Evolutionary conservation across 768 basidiomycete genomes (phyloP).

Genomic region (Suillus americanus): DNA sequence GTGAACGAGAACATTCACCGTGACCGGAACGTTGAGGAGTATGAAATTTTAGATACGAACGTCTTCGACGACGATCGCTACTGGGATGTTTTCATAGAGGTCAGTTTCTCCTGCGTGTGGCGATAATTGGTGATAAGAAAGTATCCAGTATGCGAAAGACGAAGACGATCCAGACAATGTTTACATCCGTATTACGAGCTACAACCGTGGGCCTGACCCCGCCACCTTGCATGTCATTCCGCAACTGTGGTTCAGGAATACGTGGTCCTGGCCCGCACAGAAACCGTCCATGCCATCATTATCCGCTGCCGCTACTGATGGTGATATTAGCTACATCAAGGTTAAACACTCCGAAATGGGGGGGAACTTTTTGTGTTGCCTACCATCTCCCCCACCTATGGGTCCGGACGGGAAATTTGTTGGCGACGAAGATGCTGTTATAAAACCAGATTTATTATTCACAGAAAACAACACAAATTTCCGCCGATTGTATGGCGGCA

Average conservation of each 20-base stretch:
- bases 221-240: slow-evolving; percentile 94
- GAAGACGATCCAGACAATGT: slow-evolving; percentile 86
- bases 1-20: slow-evolving; percentile 82
- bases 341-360: slow-evolving; percentile 75
- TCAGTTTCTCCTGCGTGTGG: slow-evolving; percentile 35
- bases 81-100: slow-evolving; percentile 99
- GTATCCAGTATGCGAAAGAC: slow-evolving; percentile 89
- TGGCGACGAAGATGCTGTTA: slow-evolving; percentile 58
- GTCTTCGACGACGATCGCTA: slow-evolving; percentile 90
- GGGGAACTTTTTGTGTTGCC: slow-evolving; percentile 80
- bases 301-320: slow-evolving; percentile 47
- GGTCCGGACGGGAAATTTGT: slow-evolving; percentile 64
- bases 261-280: slow-evolving; percentile 90
- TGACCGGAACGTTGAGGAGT: slow-evolving; percentile 84
- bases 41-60: slow-evolving; percentile 91
- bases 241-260: slow-evolving; percentile 96
- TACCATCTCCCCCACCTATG: slow-evolving; percentile 91
- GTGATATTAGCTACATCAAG: slow-evolving; percentile 59
- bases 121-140: slow-evolving; percentile 7
- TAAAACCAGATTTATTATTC: slow-evolving; percentile 83
- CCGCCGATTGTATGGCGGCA: slow-evolving; percentile 82
- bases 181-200: slow-evolving; percentile 92
- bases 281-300: slow-evolving; percentile 67
- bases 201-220: slow-evolving; percentile 95
- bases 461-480: slow-evolving; percentile 99